A percentile compares a stretch with the other conserved stretches of the same genome.
phyloP scores from a whole-genome alignment of 192 early-diverging fungal species.

The Dispira simplex region DNA sequence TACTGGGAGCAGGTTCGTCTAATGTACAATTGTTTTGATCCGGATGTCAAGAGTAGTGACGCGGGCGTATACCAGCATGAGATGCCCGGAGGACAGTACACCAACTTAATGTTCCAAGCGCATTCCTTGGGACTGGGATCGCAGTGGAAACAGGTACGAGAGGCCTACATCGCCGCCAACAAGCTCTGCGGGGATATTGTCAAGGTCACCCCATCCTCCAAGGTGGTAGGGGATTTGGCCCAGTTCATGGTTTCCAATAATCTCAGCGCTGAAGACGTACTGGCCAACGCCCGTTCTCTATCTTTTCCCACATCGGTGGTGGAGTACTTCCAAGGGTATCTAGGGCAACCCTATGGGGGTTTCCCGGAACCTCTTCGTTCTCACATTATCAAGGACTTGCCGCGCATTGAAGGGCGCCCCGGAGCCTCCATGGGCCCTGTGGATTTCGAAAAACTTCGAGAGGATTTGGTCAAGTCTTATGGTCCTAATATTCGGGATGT shows the following conservation, averaged over 20 bases:
- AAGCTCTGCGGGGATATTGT: conserved; percentile 86
- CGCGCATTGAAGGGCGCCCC: conserved; percentile 70
- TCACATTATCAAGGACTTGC: conserved; percentile 60
- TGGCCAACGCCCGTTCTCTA: conserved; percentile 55
- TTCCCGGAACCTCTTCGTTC: conserved; percentile 84
- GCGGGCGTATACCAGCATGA: conserved; percentile 90
- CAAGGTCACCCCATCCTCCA: conserved; percentile 96
- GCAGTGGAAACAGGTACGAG: conserved; percentile 88
- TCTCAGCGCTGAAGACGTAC: conserved; percentile 54
- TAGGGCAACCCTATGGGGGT: conserved; percentile 88
- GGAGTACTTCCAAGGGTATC: conserved; percentile 93
- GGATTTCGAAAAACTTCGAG: conserved; percentile 58
- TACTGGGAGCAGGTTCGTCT: conserved; percentile 97
- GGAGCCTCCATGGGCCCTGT: conserved; percentile 64
- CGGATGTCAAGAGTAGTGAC: conserved; percentile 75
- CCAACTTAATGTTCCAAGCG: conserved; percentile 95
- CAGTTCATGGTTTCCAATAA: conserved; percentile 96
- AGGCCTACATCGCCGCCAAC: conserved; percentile 82
- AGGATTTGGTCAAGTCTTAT: conserved; percentile 65
- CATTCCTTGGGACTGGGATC: conserved; percentile 87
- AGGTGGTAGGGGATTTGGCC: conserved; percentile 95
- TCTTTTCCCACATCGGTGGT: conserved; percentile 90
- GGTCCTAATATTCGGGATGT: conserved; percentile 67
- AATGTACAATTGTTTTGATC: conserved; percentile 93
- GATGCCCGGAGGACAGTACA: conserved; percentile 98